Conservation (phyloP, 768 basidiomycete species). For the Kwoniella dejecticola region DNA sequence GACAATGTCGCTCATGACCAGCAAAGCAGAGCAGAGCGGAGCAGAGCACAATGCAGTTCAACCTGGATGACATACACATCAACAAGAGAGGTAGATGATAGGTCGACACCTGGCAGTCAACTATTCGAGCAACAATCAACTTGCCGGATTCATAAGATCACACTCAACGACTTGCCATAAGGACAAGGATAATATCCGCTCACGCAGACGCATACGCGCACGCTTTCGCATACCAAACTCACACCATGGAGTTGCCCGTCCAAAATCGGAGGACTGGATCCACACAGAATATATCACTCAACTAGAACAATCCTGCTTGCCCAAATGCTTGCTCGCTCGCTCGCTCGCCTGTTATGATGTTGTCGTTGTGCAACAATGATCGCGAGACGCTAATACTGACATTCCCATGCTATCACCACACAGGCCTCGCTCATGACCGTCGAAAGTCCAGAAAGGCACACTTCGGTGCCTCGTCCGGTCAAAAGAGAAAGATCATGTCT, state of each 20-base stretch:
- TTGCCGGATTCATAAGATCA: too few relatives aligned
- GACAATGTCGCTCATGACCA: too few relatives aligned
- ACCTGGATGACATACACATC: too few relatives aligned
- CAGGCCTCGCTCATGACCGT: conserved; percentile 60
- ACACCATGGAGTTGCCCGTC: too few relatives aligned
- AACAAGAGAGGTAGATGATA: too few relatives aligned
- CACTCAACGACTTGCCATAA: too few relatives aligned
- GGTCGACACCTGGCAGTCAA: too few relatives aligned
- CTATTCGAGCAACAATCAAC: too few relatives aligned
- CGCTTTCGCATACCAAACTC: not conserved
- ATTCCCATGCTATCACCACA: not conserved
- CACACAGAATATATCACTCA: not conserved
- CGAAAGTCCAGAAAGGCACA: conserved; percentile 99
- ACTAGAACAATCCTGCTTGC: too few relatives aligned
- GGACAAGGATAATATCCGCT: not conserved
- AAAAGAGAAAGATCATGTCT: conserved; percentile 97
- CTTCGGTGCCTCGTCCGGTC: conserved; percentile 90
- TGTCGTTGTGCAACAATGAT: not conserved
- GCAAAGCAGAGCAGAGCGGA: too few relatives aligned
- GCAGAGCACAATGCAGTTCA: too few relatives aligned
- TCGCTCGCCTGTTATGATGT: not conserved
- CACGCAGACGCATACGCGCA: too few relatives aligned
- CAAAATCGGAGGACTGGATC: not conserved
- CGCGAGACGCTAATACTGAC: not conserved
- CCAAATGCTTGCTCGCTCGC: not conserved